phyloP scores from a whole-genome alignment of 2,329 filamentous ascomycete species.

The Fusarium avenaceum region DNA sequence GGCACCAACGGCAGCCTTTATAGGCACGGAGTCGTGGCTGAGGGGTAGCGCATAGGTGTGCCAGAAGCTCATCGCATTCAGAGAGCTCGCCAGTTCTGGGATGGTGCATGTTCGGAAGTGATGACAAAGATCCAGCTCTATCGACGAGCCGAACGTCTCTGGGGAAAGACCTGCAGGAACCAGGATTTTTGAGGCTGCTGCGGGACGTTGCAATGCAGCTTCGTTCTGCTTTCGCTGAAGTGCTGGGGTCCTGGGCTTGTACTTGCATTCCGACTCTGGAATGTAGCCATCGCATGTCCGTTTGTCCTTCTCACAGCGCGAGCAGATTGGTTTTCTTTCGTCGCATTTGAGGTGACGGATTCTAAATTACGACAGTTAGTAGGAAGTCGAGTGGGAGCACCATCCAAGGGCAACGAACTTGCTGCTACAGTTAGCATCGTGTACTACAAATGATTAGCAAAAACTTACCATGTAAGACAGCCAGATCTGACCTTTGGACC shows the following conservation, averaged over 20 bases:
- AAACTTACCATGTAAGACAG: constrained; percentile 24
- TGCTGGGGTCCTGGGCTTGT: neutral
- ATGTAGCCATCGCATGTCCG: constrained; percentile 25
- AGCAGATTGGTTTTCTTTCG: constrained; percentile 24
- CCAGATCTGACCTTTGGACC: constrained; percentile 29
- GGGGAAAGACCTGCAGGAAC: constrained; percentile 8
- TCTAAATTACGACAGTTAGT: neutral
- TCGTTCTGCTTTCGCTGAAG: constrained; percentile 1
- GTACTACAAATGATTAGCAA: fast-evolving
- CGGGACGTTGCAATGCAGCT: neutral
- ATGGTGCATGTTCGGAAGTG: constrained; percentile 21
- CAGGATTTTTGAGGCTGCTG: neutral
- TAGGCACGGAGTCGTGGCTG: constrained; percentile 4
- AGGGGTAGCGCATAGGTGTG: constrained; percentile 10
- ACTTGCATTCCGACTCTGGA: neutral
- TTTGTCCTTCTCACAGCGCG: constrained; percentile 22
- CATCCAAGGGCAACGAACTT: neutral
- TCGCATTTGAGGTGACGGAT: constrained; percentile 36
- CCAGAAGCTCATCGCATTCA: constrained; percentile 17
- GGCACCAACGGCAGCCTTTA: constrained; percentile 11
- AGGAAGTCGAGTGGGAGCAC: fast-evolving
- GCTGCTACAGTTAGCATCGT: neutral
- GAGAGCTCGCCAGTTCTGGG: neutral
- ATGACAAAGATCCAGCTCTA: constrained; percentile 16
- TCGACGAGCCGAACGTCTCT: neutral